A percentile compares a stretch with the other conserved stretches of the same genome.
phyloP scores from a whole-genome alignment of 257 asterid species.

The Fraxinus pennsylvanica region DNA sequence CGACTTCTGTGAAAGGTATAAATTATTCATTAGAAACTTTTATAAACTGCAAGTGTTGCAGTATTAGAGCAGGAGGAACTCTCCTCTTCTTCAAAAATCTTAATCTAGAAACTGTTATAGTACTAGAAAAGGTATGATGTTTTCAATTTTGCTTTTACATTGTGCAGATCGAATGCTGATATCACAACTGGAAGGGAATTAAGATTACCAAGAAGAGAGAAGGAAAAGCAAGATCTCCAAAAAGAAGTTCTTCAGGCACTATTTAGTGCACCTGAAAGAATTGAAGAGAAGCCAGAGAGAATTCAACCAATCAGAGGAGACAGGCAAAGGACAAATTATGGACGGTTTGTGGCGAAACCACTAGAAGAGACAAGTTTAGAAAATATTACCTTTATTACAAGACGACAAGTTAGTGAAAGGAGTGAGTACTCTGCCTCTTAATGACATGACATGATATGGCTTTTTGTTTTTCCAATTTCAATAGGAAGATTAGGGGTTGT shows the following conservation, averaged over 20 bases:
- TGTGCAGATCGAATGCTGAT: conserved; percentile 38
- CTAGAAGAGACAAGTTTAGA: conserved; percentile 38
- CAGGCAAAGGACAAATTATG: conserved; percentile 27
- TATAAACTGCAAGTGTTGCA: conserved; percentile 10
- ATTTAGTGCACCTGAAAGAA: conserved; percentile 42
- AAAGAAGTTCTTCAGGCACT: conserved; percentile 61
- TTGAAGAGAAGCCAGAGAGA: conserved; percentile 30
- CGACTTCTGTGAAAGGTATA: conserved; percentile 34
- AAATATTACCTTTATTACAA: conserved; percentile 51
- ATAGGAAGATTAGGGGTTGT: conserved; percentile 1
- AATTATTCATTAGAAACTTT: conserved; percentile 3
- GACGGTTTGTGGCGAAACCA: conserved; percentile 53
- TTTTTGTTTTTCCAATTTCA: neutral
- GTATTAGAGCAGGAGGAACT: neutral
- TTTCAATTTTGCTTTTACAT: conserved; percentile 28
- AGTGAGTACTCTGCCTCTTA: conserved; percentile 43
- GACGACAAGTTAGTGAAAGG: conserved; percentile 36
- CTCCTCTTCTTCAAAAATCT: conserved; percentile 5
- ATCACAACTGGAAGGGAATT: conserved; percentile 28
- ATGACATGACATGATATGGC: neutral
- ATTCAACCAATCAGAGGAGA: conserved; percentile 26
- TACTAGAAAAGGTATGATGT: neutral
- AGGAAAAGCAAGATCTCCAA: conserved; percentile 34
- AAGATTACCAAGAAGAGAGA: conserved; percentile 28
- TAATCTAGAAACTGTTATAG: conserved; percentile 9